Percentiles rank a stretch among this genome's conserved stretches.
These are phyloP conservation scores for Geotrichum australiense DNA, from an alignment of 1,139 yeast genomes.

Conservation along the genomic window DNA sequence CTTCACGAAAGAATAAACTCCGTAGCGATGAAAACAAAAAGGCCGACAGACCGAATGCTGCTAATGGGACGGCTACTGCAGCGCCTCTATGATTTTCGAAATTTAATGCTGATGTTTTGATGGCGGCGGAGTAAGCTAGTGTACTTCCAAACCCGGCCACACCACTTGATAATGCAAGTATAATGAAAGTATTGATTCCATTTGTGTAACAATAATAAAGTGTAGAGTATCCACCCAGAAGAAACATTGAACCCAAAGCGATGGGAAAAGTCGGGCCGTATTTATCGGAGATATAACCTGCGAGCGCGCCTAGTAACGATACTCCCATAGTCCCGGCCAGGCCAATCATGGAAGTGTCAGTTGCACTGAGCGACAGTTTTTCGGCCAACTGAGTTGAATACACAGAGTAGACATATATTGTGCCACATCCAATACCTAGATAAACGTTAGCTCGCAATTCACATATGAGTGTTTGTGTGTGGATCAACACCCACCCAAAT, in stretches of 20 bases:
- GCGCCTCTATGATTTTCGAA: slow-evolving; percentile 33
- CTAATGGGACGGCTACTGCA: slow-evolving; percentile 34
- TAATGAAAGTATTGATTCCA: slow-evolving; percentile 20
- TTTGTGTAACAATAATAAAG: slow-evolving; percentile 26
- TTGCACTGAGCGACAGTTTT: slow-evolving; percentile 44
- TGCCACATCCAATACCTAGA: slow-evolving; percentile 54
- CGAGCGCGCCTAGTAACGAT: slow-evolving; percentile 49
- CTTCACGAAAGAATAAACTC: slow-evolving; percentile 30
- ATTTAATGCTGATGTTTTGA: slow-evolving; percentile 34
- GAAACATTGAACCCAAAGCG: slow-evolving; percentile 30
- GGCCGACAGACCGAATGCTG: slow-evolving; percentile 36
- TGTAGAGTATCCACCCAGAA: slow-evolving; percentile 27
- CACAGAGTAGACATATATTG: slow-evolving; percentile 52
- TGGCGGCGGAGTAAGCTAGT: slow-evolving; percentile 30
- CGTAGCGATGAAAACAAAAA: slow-evolving; percentile 30
- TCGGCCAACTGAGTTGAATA: slow-evolving; percentile 56
- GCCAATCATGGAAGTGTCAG: slow-evolving; percentile 49
- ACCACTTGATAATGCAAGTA: slow-evolving; percentile 26
- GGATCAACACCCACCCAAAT: no score
- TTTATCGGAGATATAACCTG: slow-evolving; percentile 48
- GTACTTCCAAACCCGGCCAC: slow-evolving; percentile 33
- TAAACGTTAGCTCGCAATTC: no score
- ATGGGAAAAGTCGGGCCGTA: slow-evolving; percentile 44
- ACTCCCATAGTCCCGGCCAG: slow-evolving; percentile 51
- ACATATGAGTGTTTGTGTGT: no score